phyloP scores from a whole-genome alignment of 2,329 filamentous ascomycete genomes.

The Colletotrichum sublineola region DNA sequence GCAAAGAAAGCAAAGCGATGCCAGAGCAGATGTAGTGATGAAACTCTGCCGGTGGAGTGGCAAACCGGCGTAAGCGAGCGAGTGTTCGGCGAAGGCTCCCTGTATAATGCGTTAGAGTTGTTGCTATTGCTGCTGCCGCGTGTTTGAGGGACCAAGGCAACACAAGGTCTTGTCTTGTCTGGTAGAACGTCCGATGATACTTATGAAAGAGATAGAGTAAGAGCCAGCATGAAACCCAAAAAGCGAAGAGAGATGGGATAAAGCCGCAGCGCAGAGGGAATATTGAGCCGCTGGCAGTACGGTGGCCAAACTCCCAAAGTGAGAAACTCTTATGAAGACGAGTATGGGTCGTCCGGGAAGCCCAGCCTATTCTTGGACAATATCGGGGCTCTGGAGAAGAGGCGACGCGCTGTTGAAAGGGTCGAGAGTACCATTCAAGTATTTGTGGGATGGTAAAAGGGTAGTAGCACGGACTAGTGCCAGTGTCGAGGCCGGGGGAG shows the following conservation, averaged over 20 bases:
- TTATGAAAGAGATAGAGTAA: slow-evolving; percentile 26
- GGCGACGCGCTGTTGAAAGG: slow-evolving; percentile 8
- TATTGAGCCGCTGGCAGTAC: slow-evolving; percentile 21
- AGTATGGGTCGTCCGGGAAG: slow-evolving; percentile 13
- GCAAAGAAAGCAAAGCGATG: background rate
- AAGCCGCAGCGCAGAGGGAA: slow-evolving; percentile 17
- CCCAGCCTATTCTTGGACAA: slow-evolving; percentile 13
- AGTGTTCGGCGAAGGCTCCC: slow-evolving; percentile 14
- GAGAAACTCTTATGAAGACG: slow-evolving; percentile 20
- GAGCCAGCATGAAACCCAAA: slow-evolving; percentile 6
- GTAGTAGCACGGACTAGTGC: slow-evolving; percentile 8
- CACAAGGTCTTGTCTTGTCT: slow-evolving; percentile 18
- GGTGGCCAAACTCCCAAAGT: slow-evolving; percentile 35
- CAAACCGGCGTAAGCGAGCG: slow-evolving; percentile 7
- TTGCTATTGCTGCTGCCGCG: slow-evolving; percentile 2
- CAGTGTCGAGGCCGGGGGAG: slow-evolving; percentile 9
- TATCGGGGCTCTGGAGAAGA: slow-evolving; percentile 26
- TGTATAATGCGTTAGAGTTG: slow-evolving; percentile 25
- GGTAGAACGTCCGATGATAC: slow-evolving; percentile 28
- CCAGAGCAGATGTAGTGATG: background rate
- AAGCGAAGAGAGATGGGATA: slow-evolving; percentile 3
- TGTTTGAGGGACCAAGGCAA: slow-evolving; percentile 18
- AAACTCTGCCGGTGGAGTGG: background rate
- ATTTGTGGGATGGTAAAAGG: slow-evolving; percentile 4
- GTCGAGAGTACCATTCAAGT: slow-evolving; percentile 4